These are phyloP conservation scores for Paspalum vaginatum DNA, from an alignment of 176 grass and related monocot species.

Conservation along the genomic window DNA sequence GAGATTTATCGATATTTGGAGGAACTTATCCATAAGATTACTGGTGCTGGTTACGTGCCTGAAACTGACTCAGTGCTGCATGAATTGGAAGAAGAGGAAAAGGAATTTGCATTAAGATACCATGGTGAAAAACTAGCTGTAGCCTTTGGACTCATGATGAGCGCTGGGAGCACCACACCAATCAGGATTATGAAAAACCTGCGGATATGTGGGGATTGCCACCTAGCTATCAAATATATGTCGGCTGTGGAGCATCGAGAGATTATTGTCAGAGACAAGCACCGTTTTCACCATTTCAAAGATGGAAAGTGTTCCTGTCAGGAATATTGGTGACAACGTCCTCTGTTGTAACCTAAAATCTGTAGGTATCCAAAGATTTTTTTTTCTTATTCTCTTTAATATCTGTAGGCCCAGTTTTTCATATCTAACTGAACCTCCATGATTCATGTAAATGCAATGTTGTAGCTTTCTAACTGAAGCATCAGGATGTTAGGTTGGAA, in stretches of 20 bases:
- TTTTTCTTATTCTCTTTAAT: not conserved
- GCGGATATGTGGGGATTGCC: slow-evolving; percentile 64
- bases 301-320: slow-evolving; percentile 61
- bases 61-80: slow-evolving; percentile 65
- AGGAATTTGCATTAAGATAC: slow-evolving; percentile 62
- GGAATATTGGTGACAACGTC: slow-evolving; percentile 60
- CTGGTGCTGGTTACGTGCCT: slow-evolving; percentile 51
- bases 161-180: not conserved
- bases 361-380: not conserved
- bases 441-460: not conserved
- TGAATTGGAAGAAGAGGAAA: slow-evolving; percentile 82
- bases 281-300: slow-evolving; percentile 72
- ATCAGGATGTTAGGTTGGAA: not conserved
- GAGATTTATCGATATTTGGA: slow-evolving; percentile 69
- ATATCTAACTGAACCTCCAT: slow-evolving; percentile 5
- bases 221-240: slow-evolving; percentile 74
- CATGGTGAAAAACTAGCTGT: slow-evolving; percentile 69
- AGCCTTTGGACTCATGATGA: slow-evolving; percentile 67
- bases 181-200: slow-evolving; percentile 77
- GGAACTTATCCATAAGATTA: slow-evolving; percentile 57
- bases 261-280: slow-evolving; percentile 68
- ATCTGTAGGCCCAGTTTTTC: not conserved
- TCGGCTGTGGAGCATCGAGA: slow-evolving; percentile 58
- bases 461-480: not conserved
- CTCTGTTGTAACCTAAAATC: not conserved